Evolutionary conservation across 2,329 filamentous ascomycete genomes (phyloP).

Genomic region (Alternaria panax): DNA sequence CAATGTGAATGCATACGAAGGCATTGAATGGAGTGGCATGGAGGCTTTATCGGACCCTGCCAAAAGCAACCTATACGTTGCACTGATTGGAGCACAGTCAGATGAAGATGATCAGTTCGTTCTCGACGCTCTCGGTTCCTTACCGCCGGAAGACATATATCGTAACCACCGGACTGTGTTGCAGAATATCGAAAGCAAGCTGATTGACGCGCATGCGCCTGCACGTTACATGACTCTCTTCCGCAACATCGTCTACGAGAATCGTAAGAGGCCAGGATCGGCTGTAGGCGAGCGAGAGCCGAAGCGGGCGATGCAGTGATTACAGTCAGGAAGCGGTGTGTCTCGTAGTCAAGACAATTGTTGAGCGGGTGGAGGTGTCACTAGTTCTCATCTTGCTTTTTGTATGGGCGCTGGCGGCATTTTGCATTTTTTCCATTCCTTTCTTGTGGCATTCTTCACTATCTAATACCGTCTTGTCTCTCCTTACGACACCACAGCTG

Average conservation of each 20-base stretch:
- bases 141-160: slow-evolving; percentile 43
- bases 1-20: slow-evolving; percentile 43
- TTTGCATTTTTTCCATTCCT: slow-evolving; percentile 27
- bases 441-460: slow-evolving; percentile 11
- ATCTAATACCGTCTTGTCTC: slow-evolving; percentile 10
- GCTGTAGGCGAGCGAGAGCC: slow-evolving; percentile 38
- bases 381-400: slow-evolving; percentile 10
- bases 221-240: slow-evolving; percentile 35
- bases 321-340: background rate
- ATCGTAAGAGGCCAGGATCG: slow-evolving; percentile 43
- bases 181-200: slow-evolving; percentile 35
- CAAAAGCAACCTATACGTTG: slow-evolving; percentile 44
- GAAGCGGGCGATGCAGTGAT: slow-evolving; percentile 40
- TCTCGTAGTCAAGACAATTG: background rate
- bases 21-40: slow-evolving; percentile 37
- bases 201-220: slow-evolving; percentile 35
- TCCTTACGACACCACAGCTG: slow-evolving; percentile 3
- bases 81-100: slow-evolving; percentile 35
- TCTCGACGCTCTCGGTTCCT: slow-evolving; percentile 34
- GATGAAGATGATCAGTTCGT: slow-evolving; percentile 35
- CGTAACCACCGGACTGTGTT: slow-evolving; percentile 42
- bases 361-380: background rate
- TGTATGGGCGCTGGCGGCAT: slow-evolving; percentile 25
- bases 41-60: slow-evolving; percentile 33
- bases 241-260: slow-evolving; percentile 38